Base-by-base conservation (phyloP, 2,329 filamentous ascomycete species). In the Trichoderma cornu-damae region DNA sequence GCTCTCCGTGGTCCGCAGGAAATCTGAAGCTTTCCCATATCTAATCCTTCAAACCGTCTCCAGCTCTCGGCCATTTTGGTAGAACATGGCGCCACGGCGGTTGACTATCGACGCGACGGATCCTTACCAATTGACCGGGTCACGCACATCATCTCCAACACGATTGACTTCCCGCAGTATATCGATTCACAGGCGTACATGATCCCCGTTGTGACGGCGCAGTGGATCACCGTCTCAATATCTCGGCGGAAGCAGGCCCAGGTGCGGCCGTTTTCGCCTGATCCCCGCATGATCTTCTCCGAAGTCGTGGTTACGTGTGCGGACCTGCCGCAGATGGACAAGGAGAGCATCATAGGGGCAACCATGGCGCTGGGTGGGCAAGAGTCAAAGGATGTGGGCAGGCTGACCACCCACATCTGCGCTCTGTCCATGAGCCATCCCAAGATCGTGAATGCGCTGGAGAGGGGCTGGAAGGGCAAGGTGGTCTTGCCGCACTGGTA, bases 401-500 rank as follows among this genome's bases (percentile, higher is more conserved):
- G 84, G 58, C 71, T 87, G 61, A 90, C 89, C 7, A 97, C 94
- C 2, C 94, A 99, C 71, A 82, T 99, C 55, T 93, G 96, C 60
- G 89, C 93, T 4, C 76, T 96, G 60, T 84, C 83, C 4, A 78
- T 88, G 69, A 86, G 92, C 32, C 83, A 92, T 57, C 81, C 85
- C 2, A 90, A 91, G 69, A 88, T 87, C 61, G 68, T 79, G 60
- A 69, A 83, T 54, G 87, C 86, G 1, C 62, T 77, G 42, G 75
- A 79, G 7, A 95, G 86, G 70, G 81, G 80, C 2, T 77, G 89
- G 54, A 84, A 84, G 55, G 84, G 84, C 71, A 92, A 90, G 72
- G 87, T 96, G 59, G 89, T 99, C 16, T 78, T 99, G 52, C 94
- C 94, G 35, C 94, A 97, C 69, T 97, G 94, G 90, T 91, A 75